A percentile compares a stretch with the other conserved stretches of the same genome.
Evolutionary conservation across 163 green algal genomes (phyloP).

Genomic region (Coccomyxa subellipsoidea): DNA sequence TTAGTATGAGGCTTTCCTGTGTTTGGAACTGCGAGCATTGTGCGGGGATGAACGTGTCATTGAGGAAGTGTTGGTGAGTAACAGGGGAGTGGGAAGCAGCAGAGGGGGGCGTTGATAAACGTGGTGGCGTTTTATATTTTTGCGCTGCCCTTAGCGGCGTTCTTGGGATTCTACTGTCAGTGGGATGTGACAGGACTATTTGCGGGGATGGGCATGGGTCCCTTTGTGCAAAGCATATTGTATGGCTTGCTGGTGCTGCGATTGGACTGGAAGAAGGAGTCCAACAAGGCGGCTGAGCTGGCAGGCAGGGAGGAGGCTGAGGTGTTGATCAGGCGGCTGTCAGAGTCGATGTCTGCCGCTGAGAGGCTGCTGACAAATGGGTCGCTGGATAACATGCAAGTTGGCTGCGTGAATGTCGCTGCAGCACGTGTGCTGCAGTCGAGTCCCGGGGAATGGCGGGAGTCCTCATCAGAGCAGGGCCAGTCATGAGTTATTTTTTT

Average conservation of each 20-base stretch:
- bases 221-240: conserved; percentile 4
- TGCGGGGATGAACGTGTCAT: no score
- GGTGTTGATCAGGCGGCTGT: not conserved
- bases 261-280: not conserved
- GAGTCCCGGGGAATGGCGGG: not conserved
- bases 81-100: not conserved
- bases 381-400: not conserved
- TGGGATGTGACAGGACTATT: conserved; percentile 42
- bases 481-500: no score
- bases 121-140: conserved; percentile 28
- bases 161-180: conserved; percentile 35
- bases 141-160: conserved; percentile 37
- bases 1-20: no score
- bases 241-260: conserved; percentile 1
- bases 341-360: not conserved
- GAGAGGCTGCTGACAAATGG: not conserved
- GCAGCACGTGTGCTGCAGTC: not conserved
- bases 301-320: conserved; percentile 6
- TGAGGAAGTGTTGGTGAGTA: no score
- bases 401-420: not conserved
- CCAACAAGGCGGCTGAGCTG: not conserved
- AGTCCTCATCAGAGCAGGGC: not conserved
- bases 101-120: conserved; percentile 26
- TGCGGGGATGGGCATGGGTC: conserved; percentile 40
- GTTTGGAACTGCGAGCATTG: no score